Evolutionary conservation across 2,329 filamentous ascomycete genomes (phyloP).

Genomic region (Didymella pinodella): DNA sequence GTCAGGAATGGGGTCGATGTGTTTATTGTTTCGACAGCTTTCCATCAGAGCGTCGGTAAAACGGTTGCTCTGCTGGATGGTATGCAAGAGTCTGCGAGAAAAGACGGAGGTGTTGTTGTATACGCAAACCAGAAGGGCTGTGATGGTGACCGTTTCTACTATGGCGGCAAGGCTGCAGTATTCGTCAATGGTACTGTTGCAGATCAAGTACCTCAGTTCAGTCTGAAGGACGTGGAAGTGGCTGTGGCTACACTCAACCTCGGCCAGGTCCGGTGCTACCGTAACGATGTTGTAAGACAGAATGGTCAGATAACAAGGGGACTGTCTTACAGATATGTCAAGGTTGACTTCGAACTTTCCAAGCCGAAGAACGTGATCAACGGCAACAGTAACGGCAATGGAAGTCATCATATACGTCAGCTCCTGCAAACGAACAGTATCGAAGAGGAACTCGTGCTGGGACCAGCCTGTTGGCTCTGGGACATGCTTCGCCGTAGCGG

Average conservation of each 20-base stretch:
- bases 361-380: slow-evolving; percentile 54
- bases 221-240: slow-evolving; percentile 61
- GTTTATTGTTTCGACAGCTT: slow-evolving; percentile 71
- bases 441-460: slow-evolving; percentile 69
- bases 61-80: slow-evolving; percentile 68
- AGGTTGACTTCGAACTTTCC: slow-evolving; percentile 56
- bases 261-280: slow-evolving; percentile 72
- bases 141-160: slow-evolving; percentile 45
- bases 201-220: slow-evolving; percentile 72
- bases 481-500: slow-evolving; percentile 64
- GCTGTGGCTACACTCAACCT: slow-evolving; percentile 64
- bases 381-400: slow-evolving; percentile 52
- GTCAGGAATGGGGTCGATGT: slow-evolving; percentile 74
- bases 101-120: slow-evolving; percentile 64
- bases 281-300: slow-evolving; percentile 61
- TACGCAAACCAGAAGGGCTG: slow-evolving; percentile 65
- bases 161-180: slow-evolving; percentile 66
- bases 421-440: slow-evolving; percentile 64
- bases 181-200: slow-evolving; percentile 68
- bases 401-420: slow-evolving; percentile 56
- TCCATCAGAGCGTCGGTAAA: slow-evolving; percentile 73
- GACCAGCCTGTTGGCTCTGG: slow-evolving; percentile 72
- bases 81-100: slow-evolving; percentile 70
- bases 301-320: slow-evolving; percentile 63
- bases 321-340: slow-evolving; percentile 56